Base-by-base conservation (phyloP, 1,284 basidiomycete genomes). In the Kwoniella shivajii region DNA sequence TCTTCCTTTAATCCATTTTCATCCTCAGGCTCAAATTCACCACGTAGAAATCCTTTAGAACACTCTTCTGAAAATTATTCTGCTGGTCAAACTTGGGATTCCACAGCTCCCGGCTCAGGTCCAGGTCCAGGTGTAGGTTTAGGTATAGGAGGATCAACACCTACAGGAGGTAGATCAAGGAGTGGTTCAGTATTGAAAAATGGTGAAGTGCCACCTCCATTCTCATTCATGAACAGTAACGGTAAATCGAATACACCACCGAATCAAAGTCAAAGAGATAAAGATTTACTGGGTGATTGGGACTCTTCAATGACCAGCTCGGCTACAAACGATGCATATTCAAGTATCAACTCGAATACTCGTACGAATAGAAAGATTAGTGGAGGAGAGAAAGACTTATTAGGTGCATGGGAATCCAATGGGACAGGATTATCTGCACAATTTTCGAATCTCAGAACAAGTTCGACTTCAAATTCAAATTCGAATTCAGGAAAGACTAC, bases 41-140 rank as follows among this genome's bases (percentile, higher is more conserved):
- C 67, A 2, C 51, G 59, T 41, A 59, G 52, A 38, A 24, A 41
- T 13, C 31, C 45, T 3, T 26, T 48, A 13, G 50, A 56, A 36
- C 42, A 62, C 44, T 59, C 63, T 60, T 10, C 53, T 46, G 75
- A 76, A 56, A 61, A 61, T 7, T 76, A 76, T 63, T 75, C 74
- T 44, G 68, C 72, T 6, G 68, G 67, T 10, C 36, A 68, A 33
- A 72, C 68, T 10, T 67, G 62, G 60, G 70, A 72, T 42, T 66
- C 66, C 7, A 24, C 41, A 27, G n/a, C n/a, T n/a, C n/a, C n/a
- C n/a, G n/a, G n/a, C n/a, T 38, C 56, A 11, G 67, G 69, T 24
- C 69, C 69, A 13, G 34, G 54, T 4, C 27, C 57, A 9, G 53
- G 55, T 3, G 34, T 47, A 9, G 58, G 50, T 13, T 50, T 44